Evolutionary conservation across 2,329 filamentous ascomycete genomes (phyloP).

Genomic region (Colletotrichum acutatum): DNA sequence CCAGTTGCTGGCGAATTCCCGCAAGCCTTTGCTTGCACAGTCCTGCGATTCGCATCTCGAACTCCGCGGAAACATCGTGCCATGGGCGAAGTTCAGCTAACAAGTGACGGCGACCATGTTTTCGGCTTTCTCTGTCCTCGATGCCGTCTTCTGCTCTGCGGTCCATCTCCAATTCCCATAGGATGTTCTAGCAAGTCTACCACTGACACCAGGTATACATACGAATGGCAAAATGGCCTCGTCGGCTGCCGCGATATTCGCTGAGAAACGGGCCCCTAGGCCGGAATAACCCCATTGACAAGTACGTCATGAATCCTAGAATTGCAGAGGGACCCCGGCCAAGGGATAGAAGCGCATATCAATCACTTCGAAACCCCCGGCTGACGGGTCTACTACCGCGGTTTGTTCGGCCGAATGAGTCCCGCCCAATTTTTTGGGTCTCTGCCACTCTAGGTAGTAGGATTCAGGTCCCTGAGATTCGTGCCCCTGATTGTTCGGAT

Average conservation of each 20-base stretch:
- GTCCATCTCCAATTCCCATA: neutral
- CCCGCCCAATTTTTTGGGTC: neutral
- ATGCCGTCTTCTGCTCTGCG: neutral
- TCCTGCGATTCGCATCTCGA: neutral
- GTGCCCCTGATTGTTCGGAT: neutral
- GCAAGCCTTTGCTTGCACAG: neutral
- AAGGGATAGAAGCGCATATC: neutral
- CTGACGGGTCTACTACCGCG: neutral
- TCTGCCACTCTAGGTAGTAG: no score
- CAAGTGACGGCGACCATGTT: neutral
- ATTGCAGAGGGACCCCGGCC: neutral
- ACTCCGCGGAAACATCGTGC: neutral
- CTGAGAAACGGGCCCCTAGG: neutral
- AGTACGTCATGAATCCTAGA: neutral
- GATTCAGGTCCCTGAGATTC: neutral
- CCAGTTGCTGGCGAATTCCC: conserved; percentile 11
- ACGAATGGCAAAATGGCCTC: no score
- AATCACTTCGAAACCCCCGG: conserved; percentile 20
- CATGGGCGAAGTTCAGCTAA: neutral
- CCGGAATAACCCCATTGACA: neutral
- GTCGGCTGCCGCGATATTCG: neutral
- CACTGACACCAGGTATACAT: neutral
- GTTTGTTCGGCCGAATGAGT: conserved; percentile 12
- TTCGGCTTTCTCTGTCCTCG: neutral
- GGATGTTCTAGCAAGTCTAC: neutral